phyloP scores from a whole-genome alignment of 352 stramenopile species.

The Phytophthora rubi region DNA sequence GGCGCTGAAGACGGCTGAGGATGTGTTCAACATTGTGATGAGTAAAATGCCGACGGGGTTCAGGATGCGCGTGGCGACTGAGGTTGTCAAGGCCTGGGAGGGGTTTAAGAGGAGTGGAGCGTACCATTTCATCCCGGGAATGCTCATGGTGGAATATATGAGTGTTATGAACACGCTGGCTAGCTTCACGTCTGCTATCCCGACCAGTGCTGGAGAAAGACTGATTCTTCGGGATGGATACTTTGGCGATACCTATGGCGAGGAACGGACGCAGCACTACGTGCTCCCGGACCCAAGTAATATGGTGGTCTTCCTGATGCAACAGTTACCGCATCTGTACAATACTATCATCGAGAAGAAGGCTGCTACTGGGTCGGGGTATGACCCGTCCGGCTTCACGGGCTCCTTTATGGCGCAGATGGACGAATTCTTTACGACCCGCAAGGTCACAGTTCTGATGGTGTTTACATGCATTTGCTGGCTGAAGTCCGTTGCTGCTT shows the following conservation, averaged over 20 bases:
- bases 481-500: slow-evolving; percentile 37
- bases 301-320: slow-evolving; percentile 28
- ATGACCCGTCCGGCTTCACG: slow-evolving; percentile 13
- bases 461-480: slow-evolving; percentile 43
- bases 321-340: slow-evolving; percentile 35
- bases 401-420: slow-evolving; percentile 26
- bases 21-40: slow-evolving; percentile 25
- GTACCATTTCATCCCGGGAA: slow-evolving; percentile 28
- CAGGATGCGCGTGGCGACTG: not conserved
- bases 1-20: slow-evolving; percentile 22
- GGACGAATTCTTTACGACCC: slow-evolving; percentile 31
- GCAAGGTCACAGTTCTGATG: slow-evolving; percentile 28
- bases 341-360: slow-evolving; percentile 28
- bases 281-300: slow-evolving; percentile 24
- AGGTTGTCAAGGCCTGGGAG: slow-evolving; percentile 10
- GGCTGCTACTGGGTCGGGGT: slow-evolving; percentile 2
- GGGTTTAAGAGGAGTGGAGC: slow-evolving; percentile 15
- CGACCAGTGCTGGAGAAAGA: not conserved
- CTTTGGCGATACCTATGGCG: slow-evolving; percentile 27
- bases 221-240: slow-evolving; percentile 27
- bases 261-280: slow-evolving; percentile 32
- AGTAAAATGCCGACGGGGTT: not conserved
- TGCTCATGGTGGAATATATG: slow-evolving; percentile 32
- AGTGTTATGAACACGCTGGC: slow-evolving; percentile 20
- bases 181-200: slow-evolving; percentile 32